phyloP scores from a whole-genome alignment of 257 asterid genomes.

The Solanum raphanifolium region DNA sequence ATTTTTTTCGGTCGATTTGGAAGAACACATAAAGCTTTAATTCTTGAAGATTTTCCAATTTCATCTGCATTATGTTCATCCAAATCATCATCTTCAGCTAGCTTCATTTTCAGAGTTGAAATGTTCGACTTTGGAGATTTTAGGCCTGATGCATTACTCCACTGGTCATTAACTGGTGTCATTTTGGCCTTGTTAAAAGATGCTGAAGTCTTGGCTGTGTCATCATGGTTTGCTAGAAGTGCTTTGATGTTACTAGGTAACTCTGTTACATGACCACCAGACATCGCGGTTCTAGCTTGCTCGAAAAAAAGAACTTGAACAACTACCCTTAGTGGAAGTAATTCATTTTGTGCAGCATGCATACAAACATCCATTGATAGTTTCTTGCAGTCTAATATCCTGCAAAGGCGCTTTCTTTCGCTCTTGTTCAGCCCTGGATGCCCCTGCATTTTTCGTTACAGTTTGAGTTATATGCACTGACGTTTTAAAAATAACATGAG shows the following conservation, averaged over 20 bases:
- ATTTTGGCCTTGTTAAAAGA: constrained; percentile 18
- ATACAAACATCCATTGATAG: constrained; percentile 65
- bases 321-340: constrained; percentile 73
- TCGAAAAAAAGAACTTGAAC: constrained; percentile 89
- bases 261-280: constrained; percentile 54
- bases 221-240: constrained; percentile 34
- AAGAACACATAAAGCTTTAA: constrained; percentile 27
- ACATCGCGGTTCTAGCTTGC: constrained; percentile 73
- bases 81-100: constrained; percentile 55
- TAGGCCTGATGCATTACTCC: constrained; percentile 50
- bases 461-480: neutral
- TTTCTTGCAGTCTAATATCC: constrained; percentile 63
- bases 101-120: constrained; percentile 69
- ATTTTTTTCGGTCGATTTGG: constrained; percentile 53
- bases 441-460: constrained; percentile 29
- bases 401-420: constrained; percentile 65
- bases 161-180: constrained; percentile 44
- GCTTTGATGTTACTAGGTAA: constrained; percentile 69
- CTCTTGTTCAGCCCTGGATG: constrained; percentile 68
- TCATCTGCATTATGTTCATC: constrained; percentile 23
- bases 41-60: constrained; percentile 17
- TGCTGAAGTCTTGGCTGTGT: constrained; percentile 29
- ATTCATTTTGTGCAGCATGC: constrained; percentile 93
- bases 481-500: neutral
- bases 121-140: constrained; percentile 55